Evolutionary conservation across 2,329 filamentous ascomycete species (phyloP).

Genomic region (Corynespora cassiicola): DNA sequence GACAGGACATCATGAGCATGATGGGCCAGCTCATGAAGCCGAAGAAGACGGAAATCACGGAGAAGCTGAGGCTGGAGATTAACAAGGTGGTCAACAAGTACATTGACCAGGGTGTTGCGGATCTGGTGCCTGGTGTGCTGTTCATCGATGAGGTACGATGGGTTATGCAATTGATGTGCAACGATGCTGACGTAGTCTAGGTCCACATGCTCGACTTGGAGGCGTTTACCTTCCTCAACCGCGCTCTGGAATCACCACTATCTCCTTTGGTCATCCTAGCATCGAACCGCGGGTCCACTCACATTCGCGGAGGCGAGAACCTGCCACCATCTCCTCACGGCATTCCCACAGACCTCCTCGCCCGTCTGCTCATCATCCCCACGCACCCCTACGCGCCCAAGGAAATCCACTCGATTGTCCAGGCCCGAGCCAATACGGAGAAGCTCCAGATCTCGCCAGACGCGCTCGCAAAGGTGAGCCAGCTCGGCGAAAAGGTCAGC

Average conservation of each 20-base stretch:
- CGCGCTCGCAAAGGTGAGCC: constrained; percentile 85
- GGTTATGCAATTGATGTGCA: constrained; percentile 1
- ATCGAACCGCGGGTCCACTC: constrained; percentile 93
- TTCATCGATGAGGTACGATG: constrained; percentile 93
- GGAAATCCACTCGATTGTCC: constrained; percentile 92
- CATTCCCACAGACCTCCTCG: constrained; percentile 90
- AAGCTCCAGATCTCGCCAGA: constrained; percentile 78
- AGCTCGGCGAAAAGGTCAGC: constrained; percentile 87
- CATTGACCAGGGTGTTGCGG: constrained; percentile 96
- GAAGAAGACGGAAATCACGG: constrained; percentile 98
- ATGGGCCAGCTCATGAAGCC: constrained; percentile 99
- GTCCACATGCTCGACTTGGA: constrained; percentile 99
- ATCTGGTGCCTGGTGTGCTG: constrained; percentile 95
- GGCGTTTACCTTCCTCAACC: constrained; percentile 98
- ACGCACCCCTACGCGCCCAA: constrained; percentile 86
- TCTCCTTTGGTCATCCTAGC: constrained; percentile 97
- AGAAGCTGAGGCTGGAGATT: constrained; percentile 94
- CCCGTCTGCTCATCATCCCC: constrained; percentile 92
- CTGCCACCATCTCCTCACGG: constrained; percentile 77
- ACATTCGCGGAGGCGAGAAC: constrained; percentile 83
- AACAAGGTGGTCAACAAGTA: constrained; percentile 99
- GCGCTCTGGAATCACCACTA: constrained; percentile 92
- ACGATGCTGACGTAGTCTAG: constrained; percentile 55
- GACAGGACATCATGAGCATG: constrained; percentile 99
- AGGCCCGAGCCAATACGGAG: constrained; percentile 82